These are phyloP conservation scores for Gastrodia elata DNA, from an alignment of 106 monocot genomes.

Conservation along the genomic window DNA sequence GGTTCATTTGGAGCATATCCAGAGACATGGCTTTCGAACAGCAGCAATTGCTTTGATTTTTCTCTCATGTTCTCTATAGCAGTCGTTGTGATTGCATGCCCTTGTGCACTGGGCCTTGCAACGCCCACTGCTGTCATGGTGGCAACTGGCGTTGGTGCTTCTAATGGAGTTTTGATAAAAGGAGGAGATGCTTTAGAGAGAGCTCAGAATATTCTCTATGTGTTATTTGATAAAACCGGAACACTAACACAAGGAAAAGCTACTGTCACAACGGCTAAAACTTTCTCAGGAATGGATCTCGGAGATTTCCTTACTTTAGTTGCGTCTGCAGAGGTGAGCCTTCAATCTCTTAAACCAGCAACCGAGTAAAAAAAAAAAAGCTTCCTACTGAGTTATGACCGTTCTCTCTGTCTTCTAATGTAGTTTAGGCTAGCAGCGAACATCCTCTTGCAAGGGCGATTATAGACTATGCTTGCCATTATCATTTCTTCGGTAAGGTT, in stretches of 20 bases:
- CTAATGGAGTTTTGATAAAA: conserved; percentile 83
- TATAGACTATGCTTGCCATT: conserved; percentile 72
- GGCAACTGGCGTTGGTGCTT: conserved; percentile 93
- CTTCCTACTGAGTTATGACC: background rate
- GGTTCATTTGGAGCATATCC: conserved; percentile 83
- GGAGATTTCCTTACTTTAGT: conserved; percentile 73
- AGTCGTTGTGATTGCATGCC: conserved; percentile 94
- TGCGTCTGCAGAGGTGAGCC: conserved; percentile 90
- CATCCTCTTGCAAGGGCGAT: conserved; percentile 95
- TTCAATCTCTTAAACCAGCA: background rate
- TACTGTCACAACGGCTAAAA: conserved; percentile 50
- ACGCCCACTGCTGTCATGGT: conserved; percentile 99
- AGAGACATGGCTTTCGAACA: conserved; percentile 57
- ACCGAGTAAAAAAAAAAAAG: too few relatives aligned
- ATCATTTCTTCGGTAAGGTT: conserved; percentile 64
- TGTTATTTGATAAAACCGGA: conserved; percentile 95
- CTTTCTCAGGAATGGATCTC: conserved; percentile 57
- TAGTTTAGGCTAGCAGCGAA: conserved; percentile 87
- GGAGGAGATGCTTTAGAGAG: conserved; percentile 96
- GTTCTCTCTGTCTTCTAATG: conserved; percentile 21
- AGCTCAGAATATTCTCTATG: conserved; percentile 61
- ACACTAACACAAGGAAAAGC: conserved; percentile 94
- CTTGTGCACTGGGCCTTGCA: conserved; percentile 94
- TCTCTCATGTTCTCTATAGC: conserved; percentile 98
- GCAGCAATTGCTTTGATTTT: conserved; percentile 81